Percentiles rank a stretch among this genome's conserved stretches.
phyloP scores from a whole-genome alignment of 1,139 yeast species.

The Wickerhamomyces sp. region DNA sequence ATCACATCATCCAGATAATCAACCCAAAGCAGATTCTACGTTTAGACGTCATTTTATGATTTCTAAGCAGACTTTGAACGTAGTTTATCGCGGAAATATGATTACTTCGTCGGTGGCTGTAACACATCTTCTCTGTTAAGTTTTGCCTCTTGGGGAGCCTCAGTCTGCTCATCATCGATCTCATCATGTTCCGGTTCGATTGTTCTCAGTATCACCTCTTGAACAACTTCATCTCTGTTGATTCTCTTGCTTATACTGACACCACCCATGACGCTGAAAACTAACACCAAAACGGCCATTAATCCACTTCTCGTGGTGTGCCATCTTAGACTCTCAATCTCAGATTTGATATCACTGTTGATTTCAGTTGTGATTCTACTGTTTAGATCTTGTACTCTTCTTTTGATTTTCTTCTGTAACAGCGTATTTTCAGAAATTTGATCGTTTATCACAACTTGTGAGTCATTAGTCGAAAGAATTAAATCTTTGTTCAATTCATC shows the following conservation, averaged over 20 bases:
- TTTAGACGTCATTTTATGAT: no score
- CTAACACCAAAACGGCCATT: conserved; percentile 34
- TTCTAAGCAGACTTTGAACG: no score
- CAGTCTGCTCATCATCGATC: conserved; percentile 15
- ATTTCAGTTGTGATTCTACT: conserved; percentile 83
- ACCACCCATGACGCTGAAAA: conserved; percentile 43
- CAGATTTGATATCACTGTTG: conserved; percentile 76
- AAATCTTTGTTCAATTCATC: conserved; percentile 76
- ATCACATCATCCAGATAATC: no score
- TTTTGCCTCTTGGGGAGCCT: background rate
- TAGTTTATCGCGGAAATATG: no score
- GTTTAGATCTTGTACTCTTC: conserved; percentile 76
- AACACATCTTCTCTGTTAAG: conserved; percentile 1
- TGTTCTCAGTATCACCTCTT: conserved; percentile 27
- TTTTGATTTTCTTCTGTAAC: conserved; percentile 62
- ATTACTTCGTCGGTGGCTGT: no score
- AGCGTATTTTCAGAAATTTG: conserved; percentile 82
- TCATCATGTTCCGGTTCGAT: conserved; percentile 26
- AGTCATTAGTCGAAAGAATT: conserved; percentile 58
- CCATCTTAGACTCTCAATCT: conserved; percentile 89
- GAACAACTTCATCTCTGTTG: conserved; percentile 24
- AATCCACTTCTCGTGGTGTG: conserved; percentile 83
- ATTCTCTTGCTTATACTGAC: conserved; percentile 38
- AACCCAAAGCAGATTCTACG: no score
- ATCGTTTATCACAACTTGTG: conserved; percentile 81